Evolutionary conservation across 257 asterid genomes (phyloP), one percentile per base, ranked within the genome.

Genomic region (Solanum pimpinellifolium): DNA sequence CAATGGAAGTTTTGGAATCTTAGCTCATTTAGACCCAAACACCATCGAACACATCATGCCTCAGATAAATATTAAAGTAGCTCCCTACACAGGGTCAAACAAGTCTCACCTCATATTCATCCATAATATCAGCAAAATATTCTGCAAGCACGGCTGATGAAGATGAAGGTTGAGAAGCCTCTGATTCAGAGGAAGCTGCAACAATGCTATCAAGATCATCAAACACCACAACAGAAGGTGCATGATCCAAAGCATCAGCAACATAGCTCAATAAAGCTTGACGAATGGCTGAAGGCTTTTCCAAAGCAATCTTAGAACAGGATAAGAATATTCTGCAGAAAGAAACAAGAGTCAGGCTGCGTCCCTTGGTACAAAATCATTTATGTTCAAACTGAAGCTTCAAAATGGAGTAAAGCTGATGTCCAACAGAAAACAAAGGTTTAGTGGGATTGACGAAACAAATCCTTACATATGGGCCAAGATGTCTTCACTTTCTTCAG

Each of bases 121-220:
- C 99, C 90, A 96, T 87, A 89, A 97, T 93, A 91, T 94, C 99
- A 86, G 92, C 93, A 89, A 97, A 91, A 88, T 93, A 93, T 90
- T 95, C 95, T 33, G 92, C 83, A 69, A 97, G 94, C 52, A 92
- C 94, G 46, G 91, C 90, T 80, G 94, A 93, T 84, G 98, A 93
- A 29, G 92, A 85, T 86, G 98, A 92, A 88, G 92, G 90, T 89
- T 95, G 99, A 93, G 97, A 91, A 73, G 95, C 97, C 86, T 95
- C 99, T 84, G 92, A 77, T 65, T 96, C 98, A 13, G 96, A 90
- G 90, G 98, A 90, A 86, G 98, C 91, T 46, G 95, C 88, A 86
- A 97, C 87, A 29, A 97, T 96, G 93, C 95, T 91, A 87, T 97
- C 99, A 90, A 97, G 94, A 95, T 97, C 99, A 92, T 97, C 99